Evolutionary conservation across 495 filamentous ascomycete genomes (phyloP).

Genomic region (Daldinia vernicosa): DNA sequence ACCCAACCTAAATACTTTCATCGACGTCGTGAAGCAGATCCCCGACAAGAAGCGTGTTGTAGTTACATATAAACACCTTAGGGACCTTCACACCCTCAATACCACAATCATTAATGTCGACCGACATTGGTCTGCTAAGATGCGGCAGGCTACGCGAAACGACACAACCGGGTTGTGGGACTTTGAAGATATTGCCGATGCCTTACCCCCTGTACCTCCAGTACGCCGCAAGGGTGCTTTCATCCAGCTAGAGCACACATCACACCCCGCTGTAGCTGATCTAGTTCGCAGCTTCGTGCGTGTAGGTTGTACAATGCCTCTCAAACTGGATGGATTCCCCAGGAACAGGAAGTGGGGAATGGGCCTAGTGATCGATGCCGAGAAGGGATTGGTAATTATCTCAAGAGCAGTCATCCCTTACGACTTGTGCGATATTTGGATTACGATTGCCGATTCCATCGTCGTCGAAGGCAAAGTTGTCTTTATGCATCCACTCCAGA

Average conservation of each 20-base stretch:
- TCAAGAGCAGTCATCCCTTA: conserved; percentile 94
- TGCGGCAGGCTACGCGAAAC: conserved; percentile 92
- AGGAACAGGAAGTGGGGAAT: conserved; percentile 92
- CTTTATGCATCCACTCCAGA: conserved; percentile 98
- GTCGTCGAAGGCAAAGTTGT: conserved; percentile 92
- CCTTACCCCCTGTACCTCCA: conserved; percentile 76
- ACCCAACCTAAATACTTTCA: conserved; percentile 85
- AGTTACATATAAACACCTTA: conserved; percentile 92
- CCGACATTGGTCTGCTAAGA: conserved; percentile 92
- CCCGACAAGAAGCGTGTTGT: conserved; percentile 91
- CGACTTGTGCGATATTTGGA: conserved; percentile 92
- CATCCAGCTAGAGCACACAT: conserved; percentile 87
- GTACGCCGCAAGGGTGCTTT: conserved; percentile 84
- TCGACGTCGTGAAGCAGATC: conserved; percentile 88
- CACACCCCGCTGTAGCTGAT: conserved; percentile 87
- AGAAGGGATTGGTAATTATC: conserved; percentile 92
- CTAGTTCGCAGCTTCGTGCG: conserved; percentile 95
- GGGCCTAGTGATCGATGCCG: conserved; percentile 93
- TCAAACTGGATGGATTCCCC: conserved; percentile 97
- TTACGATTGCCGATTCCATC: conserved; percentile 95
- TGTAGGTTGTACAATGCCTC: conserved; percentile 87
- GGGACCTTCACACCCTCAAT: conserved; percentile 92
- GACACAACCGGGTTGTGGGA: conserved; percentile 94
- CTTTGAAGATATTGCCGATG: conserved; percentile 82
- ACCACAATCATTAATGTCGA: conserved; percentile 93